Conservation (phyloP, 768 basidiomycete species). For the Hericium erinaceus region DNA sequence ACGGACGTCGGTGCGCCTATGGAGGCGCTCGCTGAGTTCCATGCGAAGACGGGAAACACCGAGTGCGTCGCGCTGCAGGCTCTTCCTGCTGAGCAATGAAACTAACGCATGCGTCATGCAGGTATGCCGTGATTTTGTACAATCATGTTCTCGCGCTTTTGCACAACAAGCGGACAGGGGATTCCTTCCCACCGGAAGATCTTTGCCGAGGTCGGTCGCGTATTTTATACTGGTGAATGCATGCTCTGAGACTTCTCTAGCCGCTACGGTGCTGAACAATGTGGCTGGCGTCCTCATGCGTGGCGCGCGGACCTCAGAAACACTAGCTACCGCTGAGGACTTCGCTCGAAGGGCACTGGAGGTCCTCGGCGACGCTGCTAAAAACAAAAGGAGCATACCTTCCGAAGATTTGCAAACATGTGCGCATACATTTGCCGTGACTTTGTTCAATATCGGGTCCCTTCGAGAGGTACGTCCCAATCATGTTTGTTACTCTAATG, state of each 20-base stretch:
- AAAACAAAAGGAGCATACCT: background rate
- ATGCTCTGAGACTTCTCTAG: conserved; percentile 15
- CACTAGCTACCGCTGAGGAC: conserved; percentile 40
- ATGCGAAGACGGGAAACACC: conserved; percentile 43
- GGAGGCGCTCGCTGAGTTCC: conserved; percentile 56
- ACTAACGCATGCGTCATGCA: conserved; percentile 22
- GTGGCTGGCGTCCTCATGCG: conserved; percentile 35
- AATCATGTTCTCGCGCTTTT: conserved; percentile 56
- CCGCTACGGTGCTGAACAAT: conserved; percentile 41
- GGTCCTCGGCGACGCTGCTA: conserved; percentile 18
- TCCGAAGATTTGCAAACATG: conserved; percentile 7
- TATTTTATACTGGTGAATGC: background rate
- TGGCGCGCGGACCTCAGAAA: conserved; percentile 26
- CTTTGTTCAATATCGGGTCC: conserved; percentile 12
- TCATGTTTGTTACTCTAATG: background rate
- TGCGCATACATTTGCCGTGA: conserved; percentile 10
- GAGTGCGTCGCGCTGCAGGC: conserved; percentile 33
- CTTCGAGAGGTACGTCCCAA: conserved; percentile 11
- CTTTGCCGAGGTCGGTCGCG: conserved; percentile 45
- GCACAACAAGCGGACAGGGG: conserved; percentile 28
- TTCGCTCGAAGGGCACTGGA: conserved; percentile 49
- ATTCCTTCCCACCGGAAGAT: conserved; percentile 32
- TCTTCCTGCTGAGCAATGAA: conserved; percentile 4
- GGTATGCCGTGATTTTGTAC: conserved; percentile 54
- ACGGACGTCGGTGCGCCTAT: conserved; percentile 60